Evolutionary conservation across 2,329 filamentous ascomycete species (phyloP).

Genomic region (Zopfia rhizophila): DNA sequence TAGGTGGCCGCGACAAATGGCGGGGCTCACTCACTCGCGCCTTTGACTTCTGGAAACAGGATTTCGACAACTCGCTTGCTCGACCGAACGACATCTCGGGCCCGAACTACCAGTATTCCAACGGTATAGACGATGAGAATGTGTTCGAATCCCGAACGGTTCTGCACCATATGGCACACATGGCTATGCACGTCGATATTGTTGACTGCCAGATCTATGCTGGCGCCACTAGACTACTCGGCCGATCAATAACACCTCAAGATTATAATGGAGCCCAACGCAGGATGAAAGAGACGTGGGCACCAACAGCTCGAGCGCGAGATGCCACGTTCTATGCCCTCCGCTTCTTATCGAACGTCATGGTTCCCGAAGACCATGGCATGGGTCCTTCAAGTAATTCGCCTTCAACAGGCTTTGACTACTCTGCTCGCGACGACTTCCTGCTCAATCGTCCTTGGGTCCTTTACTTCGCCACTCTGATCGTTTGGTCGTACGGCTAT

Average conservation of each 20-base stretch:
- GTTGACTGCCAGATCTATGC: constrained; percentile 98
- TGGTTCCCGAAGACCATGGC: constrained; percentile 69
- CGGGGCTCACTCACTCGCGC: constrained; percentile 83
- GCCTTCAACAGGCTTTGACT: constrained; percentile 58
- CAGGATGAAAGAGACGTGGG: constrained; percentile 90
- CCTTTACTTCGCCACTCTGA: constrained; percentile 88
- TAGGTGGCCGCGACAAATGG: constrained; percentile 93
- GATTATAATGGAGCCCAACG: constrained; percentile 83
- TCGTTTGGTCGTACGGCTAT: constrained; percentile 95
- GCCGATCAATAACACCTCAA: constrained; percentile 82
- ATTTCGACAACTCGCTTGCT: constrained; percentile 86
- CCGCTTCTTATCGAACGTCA: constrained; percentile 85
- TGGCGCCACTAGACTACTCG: constrained; percentile 83
- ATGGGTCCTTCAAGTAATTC: constrained; percentile 32
- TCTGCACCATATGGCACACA: constrained; percentile 92
- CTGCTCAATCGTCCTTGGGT: constrained; percentile 95
- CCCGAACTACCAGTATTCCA: constrained; percentile 43
- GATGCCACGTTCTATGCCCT: constrained; percentile 94
- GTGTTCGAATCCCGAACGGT: constrained; percentile 91
- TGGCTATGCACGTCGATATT: constrained; percentile 97
- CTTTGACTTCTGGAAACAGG: constrained; percentile 92
- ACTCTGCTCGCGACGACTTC: constrained; percentile 87
- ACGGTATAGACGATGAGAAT: constrained; percentile 66
- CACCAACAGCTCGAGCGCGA: constrained; percentile 84
- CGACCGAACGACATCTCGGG: constrained; percentile 55